Evolutionary conservation across 2,329 filamentous ascomycete species (phyloP).

Genomic region (Talaromyces sp.): DNA sequence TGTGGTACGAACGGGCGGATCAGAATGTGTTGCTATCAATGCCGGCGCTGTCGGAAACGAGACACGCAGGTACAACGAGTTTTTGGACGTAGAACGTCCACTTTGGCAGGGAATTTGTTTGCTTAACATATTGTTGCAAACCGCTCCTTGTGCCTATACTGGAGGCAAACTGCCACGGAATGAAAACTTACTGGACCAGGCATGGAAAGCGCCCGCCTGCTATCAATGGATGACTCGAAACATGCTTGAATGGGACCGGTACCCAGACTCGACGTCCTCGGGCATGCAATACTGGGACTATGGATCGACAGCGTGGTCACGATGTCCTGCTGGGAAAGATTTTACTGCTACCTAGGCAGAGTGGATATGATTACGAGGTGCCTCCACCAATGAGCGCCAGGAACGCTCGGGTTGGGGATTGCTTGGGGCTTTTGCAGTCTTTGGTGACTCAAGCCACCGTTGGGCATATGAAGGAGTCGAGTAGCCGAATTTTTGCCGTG

Average conservation of each 20-base stretch:
- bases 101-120: neutral
- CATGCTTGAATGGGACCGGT: neutral
- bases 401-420: neutral
- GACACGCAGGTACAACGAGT: neutral
- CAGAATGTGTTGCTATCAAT: neutral
- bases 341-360: neutral
- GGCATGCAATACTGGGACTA: neutral
- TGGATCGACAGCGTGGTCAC: neutral
- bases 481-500: neutral
- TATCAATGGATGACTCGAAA: neutral
- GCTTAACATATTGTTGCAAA: neutral
- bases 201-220: neutral
- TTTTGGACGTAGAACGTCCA: neutral
- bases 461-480: neutral
- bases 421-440: neutral
- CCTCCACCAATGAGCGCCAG: neutral
- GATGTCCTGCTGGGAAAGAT: neutral
- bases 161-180: neutral
- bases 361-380: neutral
- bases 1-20: neutral
- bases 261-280: neutral
- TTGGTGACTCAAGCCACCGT: neutral
- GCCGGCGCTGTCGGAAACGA: neutral
- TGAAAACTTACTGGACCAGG: neutral
- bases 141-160: neutral